Evolutionary conservation across 2,329 filamentous ascomycete species (phyloP), one percentile per base, ranked within the genome.

Genomic region (Mycosphaerella arachidis): DNA sequence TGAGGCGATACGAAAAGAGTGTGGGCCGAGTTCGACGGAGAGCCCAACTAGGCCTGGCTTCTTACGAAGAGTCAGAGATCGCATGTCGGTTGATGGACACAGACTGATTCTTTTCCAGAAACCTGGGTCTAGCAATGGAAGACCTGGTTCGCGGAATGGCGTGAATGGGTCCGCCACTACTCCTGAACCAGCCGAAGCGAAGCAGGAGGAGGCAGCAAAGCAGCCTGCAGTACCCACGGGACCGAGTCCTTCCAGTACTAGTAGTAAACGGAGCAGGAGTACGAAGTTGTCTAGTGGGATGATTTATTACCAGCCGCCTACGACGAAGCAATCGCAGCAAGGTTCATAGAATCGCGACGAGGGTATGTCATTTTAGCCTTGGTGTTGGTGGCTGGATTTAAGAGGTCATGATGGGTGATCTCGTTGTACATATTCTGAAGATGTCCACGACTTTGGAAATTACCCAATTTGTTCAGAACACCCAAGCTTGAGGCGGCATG

Each of bases 281-380:
- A 63, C 64, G 50, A 60, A 65, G 45, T 59, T 67, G 35, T 67
- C 67, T 31, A 67, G 63, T 58, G 65, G 67, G 10, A 61, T 64
- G 63, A 68, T 70, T 18, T 70, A 67, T 51, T 63, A 64, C 37
- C 56, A 61, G n/a, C 55, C 62, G 27, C 62, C 24, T 24, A 24
- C 63, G 6, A 62, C 7, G 7, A 35, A 35, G 5, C 31, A 35
- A 35, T 24, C 24, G 24, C 24, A 24, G 24, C 24, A 24, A 24
- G 24, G 24, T 1, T 24, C 24, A 24, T 24, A 24, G 24, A 24
- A 24, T 24, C 24, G 31, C 31, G 7, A 35, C 31, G 31, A 35
- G 8, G 31, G 31, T 35, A 35, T 35, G 31, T 8, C 7, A 12
- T 2, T 35, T 35, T 35, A 35, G 31, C 31, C 8, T 12, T 35